phyloP scores from a whole-genome alignment of 1,284 basidiomycete species.

The Apiotrichum mycotoxinovorans region DNA sequence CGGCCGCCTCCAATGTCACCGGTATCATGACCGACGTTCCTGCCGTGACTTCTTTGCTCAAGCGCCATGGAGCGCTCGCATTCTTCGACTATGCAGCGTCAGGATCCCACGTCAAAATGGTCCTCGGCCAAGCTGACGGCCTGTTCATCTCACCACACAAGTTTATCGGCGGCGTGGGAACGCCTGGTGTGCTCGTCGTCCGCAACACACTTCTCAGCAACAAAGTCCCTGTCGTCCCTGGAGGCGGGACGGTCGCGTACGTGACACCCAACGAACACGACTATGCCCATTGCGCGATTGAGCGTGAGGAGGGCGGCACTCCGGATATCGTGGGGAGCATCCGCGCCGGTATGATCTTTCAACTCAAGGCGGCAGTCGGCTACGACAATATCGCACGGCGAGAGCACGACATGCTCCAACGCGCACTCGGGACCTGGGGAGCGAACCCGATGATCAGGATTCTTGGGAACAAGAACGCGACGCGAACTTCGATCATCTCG shows the following conservation, averaged over 20 bases:
- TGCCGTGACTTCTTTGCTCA: slow-evolving; percentile 1
- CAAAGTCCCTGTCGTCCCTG: slow-evolving; percentile 1
- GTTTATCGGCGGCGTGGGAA: slow-evolving; percentile 8
- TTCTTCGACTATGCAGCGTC: slow-evolving; percentile 13
- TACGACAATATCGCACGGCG: background rate
- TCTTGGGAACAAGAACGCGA: background rate
- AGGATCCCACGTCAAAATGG: background rate
- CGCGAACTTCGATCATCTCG: slow-evolving; percentile 2
- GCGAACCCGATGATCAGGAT: slow-evolving; percentile 1
- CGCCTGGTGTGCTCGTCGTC: slow-evolving; percentile 10
- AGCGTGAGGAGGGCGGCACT: slow-evolving; percentile 16
- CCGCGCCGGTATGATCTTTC: slow-evolving; percentile 11
- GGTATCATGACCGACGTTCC: slow-evolving; percentile 11
- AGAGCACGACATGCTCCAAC: slow-evolving; percentile 1
- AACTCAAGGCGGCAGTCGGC: slow-evolving; percentile 1
- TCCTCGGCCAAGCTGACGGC: slow-evolving; percentile 6
- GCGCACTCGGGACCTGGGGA: slow-evolving; percentile 5
- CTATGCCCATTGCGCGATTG: background rate
- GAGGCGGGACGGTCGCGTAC: slow-evolving; percentile 13
- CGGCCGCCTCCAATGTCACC: slow-evolving; percentile 16
- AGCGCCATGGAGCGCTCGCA: slow-evolving; percentile 3
- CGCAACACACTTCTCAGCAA: background rate
- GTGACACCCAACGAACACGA: background rate
- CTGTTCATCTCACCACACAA: slow-evolving; percentile 20
- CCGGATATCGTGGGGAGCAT: slow-evolving; percentile 12